phyloP scores from a whole-genome alignment of 345 rosid genomes.

The Salix arbutifolia region DNA sequence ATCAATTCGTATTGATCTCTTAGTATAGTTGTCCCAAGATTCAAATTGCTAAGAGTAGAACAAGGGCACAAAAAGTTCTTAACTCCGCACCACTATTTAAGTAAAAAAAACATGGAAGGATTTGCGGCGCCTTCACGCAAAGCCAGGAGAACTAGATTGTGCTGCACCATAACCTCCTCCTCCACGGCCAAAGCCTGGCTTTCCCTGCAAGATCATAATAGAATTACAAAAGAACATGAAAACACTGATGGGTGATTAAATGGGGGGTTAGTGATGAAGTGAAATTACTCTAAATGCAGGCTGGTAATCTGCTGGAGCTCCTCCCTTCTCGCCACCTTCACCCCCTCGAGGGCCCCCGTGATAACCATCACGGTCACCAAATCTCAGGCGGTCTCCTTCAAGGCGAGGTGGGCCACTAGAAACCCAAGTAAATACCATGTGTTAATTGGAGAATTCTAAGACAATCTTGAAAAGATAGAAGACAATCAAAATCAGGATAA shows the following conservation, averaged over 20 bases:
- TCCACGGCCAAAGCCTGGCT: slow-evolving; percentile 80
- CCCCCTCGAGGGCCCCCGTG: slow-evolving; percentile 45
- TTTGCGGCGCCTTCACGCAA: slow-evolving; percentile 30
- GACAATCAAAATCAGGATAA: background rate
- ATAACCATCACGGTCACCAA: slow-evolving; percentile 48
- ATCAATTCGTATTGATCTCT: background rate
- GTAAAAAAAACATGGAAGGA: background rate
- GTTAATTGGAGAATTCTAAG: background rate
- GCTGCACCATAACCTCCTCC: slow-evolving; percentile 55
- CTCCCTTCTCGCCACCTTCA: slow-evolving; percentile 45
- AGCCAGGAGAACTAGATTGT: slow-evolving; percentile 43
- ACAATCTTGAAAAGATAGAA: background rate
- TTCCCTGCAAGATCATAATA: slow-evolving; percentile 39
- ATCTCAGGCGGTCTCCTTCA: slow-evolving; percentile 48
- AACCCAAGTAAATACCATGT: background rate
- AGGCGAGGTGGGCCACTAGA: slow-evolving; percentile 46
- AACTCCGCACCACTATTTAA: background rate
- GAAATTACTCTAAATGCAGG: slow-evolving; percentile 40
- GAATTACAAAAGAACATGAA: background rate
- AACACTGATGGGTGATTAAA: background rate
- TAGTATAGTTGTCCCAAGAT: background rate
- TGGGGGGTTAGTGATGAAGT: background rate
- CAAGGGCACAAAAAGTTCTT: background rate
- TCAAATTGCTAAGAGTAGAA: background rate
- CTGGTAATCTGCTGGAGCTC: slow-evolving; percentile 46